Evolutionary conservation across 2,329 filamentous ascomycete genomes (phyloP).

Genomic region (Botryotinia calthae): DNA sequence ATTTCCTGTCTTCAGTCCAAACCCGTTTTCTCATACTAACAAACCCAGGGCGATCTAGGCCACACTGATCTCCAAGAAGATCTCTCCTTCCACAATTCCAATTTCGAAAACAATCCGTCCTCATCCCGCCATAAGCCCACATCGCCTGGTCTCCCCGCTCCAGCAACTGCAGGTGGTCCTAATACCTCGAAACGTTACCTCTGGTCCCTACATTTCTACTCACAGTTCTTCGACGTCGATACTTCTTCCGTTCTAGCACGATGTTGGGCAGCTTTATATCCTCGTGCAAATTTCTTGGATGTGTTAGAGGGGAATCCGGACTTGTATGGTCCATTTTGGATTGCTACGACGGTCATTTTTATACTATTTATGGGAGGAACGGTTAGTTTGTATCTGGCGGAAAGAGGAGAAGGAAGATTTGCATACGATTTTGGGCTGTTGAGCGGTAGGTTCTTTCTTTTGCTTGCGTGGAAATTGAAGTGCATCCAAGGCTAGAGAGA

Average conservation of each 20-base stretch:
- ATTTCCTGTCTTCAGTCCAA: conserved; percentile 17
- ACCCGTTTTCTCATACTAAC: conserved; percentile 5
- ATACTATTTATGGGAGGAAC: conserved; percentile 95
- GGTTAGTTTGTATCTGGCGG: conserved; percentile 83
- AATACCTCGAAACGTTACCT: conserved; percentile 77
- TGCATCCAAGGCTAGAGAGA: neutral
- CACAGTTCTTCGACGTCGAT: conserved; percentile 98
- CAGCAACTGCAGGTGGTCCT: conserved; percentile 50
- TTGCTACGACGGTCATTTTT: conserved; percentile 93
- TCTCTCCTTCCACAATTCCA: conserved; percentile 96
- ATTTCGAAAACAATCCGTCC: conserved; percentile 64
- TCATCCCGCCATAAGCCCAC: conserved; percentile 42
- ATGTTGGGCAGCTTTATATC: conserved; percentile 85
- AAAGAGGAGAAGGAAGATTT: conserved; percentile 67
- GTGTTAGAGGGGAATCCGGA: conserved; percentile 96
- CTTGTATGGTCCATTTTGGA: conserved; percentile 97
- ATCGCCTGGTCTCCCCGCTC: conserved; percentile 52
- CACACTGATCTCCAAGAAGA: conserved; percentile 98
- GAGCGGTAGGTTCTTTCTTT: conserved; percentile 57
- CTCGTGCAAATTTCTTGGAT: conserved; percentile 91
- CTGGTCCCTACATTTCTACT: conserved; percentile 91
- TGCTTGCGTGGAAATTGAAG: neutral
- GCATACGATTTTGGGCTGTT: conserved; percentile 88
- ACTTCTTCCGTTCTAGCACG: conserved; percentile 83
- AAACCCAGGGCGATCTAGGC: conserved; percentile 81